Evolutionary conservation across 73 alveolate genomes (phyloP).

Genomic region (Symbiodinium pilosum): DNA sequence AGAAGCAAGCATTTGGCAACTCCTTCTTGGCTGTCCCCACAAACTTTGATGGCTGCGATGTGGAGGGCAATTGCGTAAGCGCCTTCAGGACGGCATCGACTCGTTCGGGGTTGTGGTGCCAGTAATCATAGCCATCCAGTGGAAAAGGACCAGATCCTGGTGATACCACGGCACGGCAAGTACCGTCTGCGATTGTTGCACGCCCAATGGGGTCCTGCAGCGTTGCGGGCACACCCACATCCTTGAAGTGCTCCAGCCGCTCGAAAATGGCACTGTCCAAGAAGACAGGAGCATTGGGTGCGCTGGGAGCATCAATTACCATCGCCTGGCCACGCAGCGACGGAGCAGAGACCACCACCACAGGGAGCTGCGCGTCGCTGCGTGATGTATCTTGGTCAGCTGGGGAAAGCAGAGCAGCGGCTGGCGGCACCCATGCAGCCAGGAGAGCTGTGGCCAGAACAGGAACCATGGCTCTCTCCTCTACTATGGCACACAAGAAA

Average conservation of each 20-base stretch:
- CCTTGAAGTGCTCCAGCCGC: constrained; percentile 16
- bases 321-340: neutral
- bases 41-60: constrained; percentile 36
- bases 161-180: neutral
- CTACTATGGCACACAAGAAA: neutral
- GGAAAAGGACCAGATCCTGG: neutral
- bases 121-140: neutral
- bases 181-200: constrained; percentile 8
- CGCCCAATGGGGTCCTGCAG: neutral
- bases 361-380: neutral
- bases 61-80: neutral
- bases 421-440: neutral
- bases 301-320: constrained; percentile 12
- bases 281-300: neutral
- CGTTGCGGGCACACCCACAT: constrained; percentile 7
- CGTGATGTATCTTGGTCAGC: no score
- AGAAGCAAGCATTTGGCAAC: neutral
- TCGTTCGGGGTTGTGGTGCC: neutral
- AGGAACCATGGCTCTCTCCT: neutral
- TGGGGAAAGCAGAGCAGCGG: no score
- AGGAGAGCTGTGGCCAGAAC: neutral
- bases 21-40: constrained; percentile 63
- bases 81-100: neutral
- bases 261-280: constrained; percentile 5
- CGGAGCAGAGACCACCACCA: neutral